phyloP scores from a whole-genome alignment of 139 green algal species.

The Micromonas pusilla region DNA sequence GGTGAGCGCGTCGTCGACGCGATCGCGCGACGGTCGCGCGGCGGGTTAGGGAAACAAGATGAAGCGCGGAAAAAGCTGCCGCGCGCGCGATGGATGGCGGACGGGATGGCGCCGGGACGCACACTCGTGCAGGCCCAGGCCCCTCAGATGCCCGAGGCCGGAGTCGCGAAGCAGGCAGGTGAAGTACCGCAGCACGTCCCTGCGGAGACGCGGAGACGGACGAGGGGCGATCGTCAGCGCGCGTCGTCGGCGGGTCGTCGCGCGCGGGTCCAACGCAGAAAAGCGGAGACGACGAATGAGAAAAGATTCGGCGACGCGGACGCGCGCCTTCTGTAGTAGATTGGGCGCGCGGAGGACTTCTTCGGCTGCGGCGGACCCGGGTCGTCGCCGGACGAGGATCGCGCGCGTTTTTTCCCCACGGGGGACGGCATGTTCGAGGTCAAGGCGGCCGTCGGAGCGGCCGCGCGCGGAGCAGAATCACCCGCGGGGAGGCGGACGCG shows the following conservation, averaged over 20 bases:
- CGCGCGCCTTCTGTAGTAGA: not conserved
- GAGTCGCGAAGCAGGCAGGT: not conserved
- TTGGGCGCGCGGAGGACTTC: not conserved
- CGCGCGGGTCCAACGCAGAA: not conserved
- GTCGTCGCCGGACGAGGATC: no score
- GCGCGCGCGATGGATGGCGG: not conserved
- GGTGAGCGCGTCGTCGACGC: not conserved
- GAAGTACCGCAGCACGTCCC: not conserved
- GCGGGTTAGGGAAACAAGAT: not conserved
- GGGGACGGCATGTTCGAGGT: no score
- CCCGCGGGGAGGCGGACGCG: no score
- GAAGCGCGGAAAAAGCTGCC: not conserved
- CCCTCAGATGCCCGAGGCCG: not conserved
- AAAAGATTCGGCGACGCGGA: no score
- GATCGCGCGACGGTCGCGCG: not conserved
- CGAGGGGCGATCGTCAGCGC: no score
- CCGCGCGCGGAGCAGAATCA: no score
- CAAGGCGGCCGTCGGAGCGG: no score
- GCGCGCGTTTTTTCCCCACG: no score
- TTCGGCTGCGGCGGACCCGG: not conserved
- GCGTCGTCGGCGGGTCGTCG: not conserved
- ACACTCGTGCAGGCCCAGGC: not conserved
- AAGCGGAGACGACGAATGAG: no score
- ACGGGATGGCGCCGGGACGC: not conserved
- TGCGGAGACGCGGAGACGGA: not conserved